Evolutionary conservation across 1,139 yeast genomes (phyloP), one percentile per base, ranked within the genome.

Genomic region (Yamadazyma diddensiae): DNA sequence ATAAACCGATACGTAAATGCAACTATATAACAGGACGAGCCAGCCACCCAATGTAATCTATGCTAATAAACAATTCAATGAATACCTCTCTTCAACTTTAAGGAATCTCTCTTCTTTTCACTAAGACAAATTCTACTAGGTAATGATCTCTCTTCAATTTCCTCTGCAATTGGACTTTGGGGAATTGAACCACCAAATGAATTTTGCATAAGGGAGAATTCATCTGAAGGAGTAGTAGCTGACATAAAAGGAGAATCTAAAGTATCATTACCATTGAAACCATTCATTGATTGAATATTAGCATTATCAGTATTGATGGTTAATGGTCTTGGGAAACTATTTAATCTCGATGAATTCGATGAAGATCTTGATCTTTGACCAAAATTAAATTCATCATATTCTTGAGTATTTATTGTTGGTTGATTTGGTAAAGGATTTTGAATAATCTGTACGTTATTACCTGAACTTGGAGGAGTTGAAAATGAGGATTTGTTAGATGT

Each of bases 41-140:
- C n/a, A n/a, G n/a, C n/a, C n/a, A n/a, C 9, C 20, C 20, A 18
- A 18, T 9, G 9, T 18, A 18, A 18, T 9, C 20, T 9, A 9
- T 7, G 6, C 8, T 9, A 21, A 13, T 6, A 9, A 4, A 8
- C 6, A 15, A 12, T 10, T 26, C 15, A 69, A 44, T 60, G 71
- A 21, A 69, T 69, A 21, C 75, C 75, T 50, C 75, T 57, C 45
- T 69, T 69, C 54, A 69, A 50, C 44, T 68, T 69, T 41, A 69
- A 58, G 16, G 72, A 64, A 36, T 69, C 75, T 38, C 75, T 55
- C 53, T 69, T 69, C 52, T 67, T 69, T 38, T 69, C 74, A 46
- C 71, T 65, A 36, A 68, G 53, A 31, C 63, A 62, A 30, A 57
- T 52, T 35, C 59, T 61, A 14, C 52, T 39, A 9, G 65, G 64